Conservation (phyloP, 2,329 filamentous ascomycete genomes). For the Elsinoe ampelina region DNA sequence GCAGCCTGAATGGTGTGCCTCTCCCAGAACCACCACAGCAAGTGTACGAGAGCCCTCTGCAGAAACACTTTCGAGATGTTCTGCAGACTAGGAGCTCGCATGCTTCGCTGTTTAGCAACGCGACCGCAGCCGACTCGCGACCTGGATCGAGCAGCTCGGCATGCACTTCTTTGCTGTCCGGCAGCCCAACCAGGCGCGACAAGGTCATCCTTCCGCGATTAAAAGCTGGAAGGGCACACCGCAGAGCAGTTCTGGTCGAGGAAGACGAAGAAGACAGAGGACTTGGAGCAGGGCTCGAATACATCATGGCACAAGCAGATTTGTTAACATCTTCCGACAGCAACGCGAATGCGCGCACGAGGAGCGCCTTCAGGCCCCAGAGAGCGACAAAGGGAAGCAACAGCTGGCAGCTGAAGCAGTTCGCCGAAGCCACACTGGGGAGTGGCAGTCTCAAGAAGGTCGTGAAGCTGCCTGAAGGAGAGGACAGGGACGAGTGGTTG, state of each 20-base stretch:
- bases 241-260: slow-evolving; percentile 6
- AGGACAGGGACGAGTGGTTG: slow-evolving; percentile 96
- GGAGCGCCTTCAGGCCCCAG: slow-evolving; percentile 85
- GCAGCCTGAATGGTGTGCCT: slow-evolving; percentile 32
- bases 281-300: slow-evolving; percentile 20
- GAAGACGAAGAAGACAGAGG: slow-evolving; percentile 15
- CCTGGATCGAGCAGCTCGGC: slow-evolving; percentile 1
- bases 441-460: slow-evolving; percentile 92
- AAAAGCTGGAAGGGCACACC: slow-evolving; percentile 11
- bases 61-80: slow-evolving; percentile 21
- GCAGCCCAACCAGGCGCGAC: slow-evolving; percentile 12
- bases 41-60: slow-evolving; percentile 26
- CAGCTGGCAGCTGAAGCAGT: slow-evolving; percentile 91
- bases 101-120: slow-evolving; percentile 3
- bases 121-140: not conserved
- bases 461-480: slow-evolving; percentile 91
- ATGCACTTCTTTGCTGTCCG: slow-evolving; percentile 7
- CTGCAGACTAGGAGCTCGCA: slow-evolving; percentile 13
- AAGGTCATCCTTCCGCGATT: slow-evolving; percentile 11
- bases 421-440: slow-evolving; percentile 92
- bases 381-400: slow-evolving; percentile 75
- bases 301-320: slow-evolving; percentile 26
- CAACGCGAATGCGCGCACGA: slow-evolving; percentile 53
- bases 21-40: slow-evolving; percentile 23
- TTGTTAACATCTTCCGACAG: slow-evolving; percentile 34